A percentile compares a stretch with the other conserved stretches of the same genome.
Evolutionary conservation across 2,329 filamentous ascomycete species (phyloP).

Genomic region (Microdochium trichocladiopsis): DNA sequence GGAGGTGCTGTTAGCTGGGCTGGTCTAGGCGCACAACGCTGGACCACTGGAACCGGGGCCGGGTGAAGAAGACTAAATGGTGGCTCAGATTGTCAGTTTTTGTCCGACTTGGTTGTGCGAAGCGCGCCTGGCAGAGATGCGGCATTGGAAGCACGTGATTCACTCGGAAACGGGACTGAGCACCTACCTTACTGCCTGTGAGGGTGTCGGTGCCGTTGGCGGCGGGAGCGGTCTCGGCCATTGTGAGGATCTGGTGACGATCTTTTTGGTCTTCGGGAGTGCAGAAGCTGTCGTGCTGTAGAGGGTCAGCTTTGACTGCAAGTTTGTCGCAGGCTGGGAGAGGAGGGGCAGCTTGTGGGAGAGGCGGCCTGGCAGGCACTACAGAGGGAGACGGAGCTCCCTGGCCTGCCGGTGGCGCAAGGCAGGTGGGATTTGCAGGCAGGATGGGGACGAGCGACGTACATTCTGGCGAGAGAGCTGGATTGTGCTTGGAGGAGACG

Average conservation of each 20-base stretch:
- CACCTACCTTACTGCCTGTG: slow-evolving; percentile 45
- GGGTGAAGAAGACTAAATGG: slow-evolving; percentile 6
- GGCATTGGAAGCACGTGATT: slow-evolving; percentile 3
- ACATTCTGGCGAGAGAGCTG: too few species aligned
- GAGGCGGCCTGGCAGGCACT: not conserved
- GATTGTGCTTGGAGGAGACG: too few species aligned
- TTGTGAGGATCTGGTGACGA: slow-evolving; percentile 17
- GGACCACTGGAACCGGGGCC: too few species aligned
- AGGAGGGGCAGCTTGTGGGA: not conserved
- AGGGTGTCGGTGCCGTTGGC: slow-evolving; percentile 39
- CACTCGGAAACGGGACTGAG: slow-evolving; percentile 3
- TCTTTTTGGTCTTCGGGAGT: slow-evolving; percentile 7
- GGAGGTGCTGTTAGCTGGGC: slow-evolving; percentile 21
- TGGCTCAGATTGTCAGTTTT: slow-evolving; percentile 4
- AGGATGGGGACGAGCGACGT: too few species aligned
- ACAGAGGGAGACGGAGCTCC: too few species aligned
- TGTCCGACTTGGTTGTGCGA: slow-evolving; percentile 23
- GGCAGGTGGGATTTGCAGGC: too few species aligned
- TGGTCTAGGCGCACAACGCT: slow-evolving; percentile 7
- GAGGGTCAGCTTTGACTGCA: not conserved
- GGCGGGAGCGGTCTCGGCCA: slow-evolving; percentile 33
- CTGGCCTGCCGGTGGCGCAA: too few species aligned
- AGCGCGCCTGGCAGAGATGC: slow-evolving; percentile 20
- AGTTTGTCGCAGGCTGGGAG: not conserved
- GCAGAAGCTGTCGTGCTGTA: not conserved